These are phyloP conservation scores for Bathelium albidoporum DNA, from an alignment of 495 filamentous ascomycete genomes.

Conservation along the genomic window DNA sequence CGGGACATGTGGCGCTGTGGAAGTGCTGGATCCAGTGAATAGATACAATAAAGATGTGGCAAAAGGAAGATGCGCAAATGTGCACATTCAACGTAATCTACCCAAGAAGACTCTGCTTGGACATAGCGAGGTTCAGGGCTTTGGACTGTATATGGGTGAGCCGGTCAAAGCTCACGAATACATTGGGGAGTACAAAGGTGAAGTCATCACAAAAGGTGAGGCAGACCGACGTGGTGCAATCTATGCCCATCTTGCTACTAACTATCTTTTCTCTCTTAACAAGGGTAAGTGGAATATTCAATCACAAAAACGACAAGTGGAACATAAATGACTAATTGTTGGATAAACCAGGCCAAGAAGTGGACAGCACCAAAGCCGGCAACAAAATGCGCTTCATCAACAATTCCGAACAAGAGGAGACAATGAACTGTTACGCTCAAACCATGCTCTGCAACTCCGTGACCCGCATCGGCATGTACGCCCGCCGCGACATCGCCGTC, in stretches of 20 bases:
- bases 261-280: slow-evolving; percentile 58
- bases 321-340: not conserved
- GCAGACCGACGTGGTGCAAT: slow-evolving; percentile 54
- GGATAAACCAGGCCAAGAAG: slow-evolving; percentile 32
- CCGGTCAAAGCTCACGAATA: slow-evolving; percentile 48
- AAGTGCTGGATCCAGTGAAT: slow-evolving; percentile 52
- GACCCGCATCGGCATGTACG: slow-evolving; percentile 58
- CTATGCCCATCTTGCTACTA: slow-evolving; percentile 49
- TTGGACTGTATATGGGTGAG: slow-evolving; percentile 56
- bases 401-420: slow-evolving; percentile 40
- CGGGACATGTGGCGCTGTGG: slow-evolving; percentile 50
- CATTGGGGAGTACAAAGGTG: slow-evolving; percentile 64
- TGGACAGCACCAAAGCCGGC: slow-evolving; percentile 38
- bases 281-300: slow-evolving; percentile 27
- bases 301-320: not conserved
- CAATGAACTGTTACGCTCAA: slow-evolving; percentile 44
- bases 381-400: slow-evolving; percentile 61
- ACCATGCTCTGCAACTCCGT: slow-evolving; percentile 55
- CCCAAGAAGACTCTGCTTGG: slow-evolving; percentile 51
- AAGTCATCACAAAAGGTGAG: slow-evolving; percentile 55
- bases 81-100: slow-evolving; percentile 49
- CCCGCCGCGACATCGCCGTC: slow-evolving; percentile 44
- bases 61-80: slow-evolving; percentile 49
- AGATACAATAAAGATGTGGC: slow-evolving; percentile 41
- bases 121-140: slow-evolving; percentile 50